phyloP scores from a whole-genome alignment of 1,139 yeast genomes.

The Yamadazyma pseudoaaseri region DNA sequence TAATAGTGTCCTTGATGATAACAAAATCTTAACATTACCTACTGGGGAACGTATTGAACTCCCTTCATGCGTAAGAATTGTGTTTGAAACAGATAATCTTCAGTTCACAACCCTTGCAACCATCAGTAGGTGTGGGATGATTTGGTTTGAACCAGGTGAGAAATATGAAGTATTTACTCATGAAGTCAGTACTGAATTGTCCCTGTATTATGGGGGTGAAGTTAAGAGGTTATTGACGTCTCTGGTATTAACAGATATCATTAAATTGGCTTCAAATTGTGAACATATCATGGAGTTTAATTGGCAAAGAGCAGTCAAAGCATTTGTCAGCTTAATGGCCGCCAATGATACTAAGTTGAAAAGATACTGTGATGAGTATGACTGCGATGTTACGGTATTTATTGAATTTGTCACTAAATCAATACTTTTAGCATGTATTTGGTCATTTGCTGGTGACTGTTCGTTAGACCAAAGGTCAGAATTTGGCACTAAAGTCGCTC shows the following conservation, averaged over 20 bases:
- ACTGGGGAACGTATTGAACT: conserved; percentile 81
- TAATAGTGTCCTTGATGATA: conserved; percentile 90
- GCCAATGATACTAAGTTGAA: conserved; percentile 23
- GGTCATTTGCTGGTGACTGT: conserved; percentile 75
- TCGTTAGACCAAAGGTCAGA: conserved; percentile 32
- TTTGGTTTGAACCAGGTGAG: conserved; percentile 55
- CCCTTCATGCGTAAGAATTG: conserved; percentile 60
- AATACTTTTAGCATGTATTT: conserved; percentile 46
- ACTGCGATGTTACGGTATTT: conserved; percentile 1
- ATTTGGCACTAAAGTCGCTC: conserved; percentile 29
- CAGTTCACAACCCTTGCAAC: conserved; percentile 84
- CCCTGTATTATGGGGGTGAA: background rate
- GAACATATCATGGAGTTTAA: conserved; percentile 58
- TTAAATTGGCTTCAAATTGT: conserved; percentile 9
- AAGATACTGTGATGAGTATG: conserved; percentile 11
- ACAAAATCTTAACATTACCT: conserved; percentile 75
- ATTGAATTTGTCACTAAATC: conserved; percentile 35
- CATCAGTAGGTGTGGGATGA: conserved; percentile 88
- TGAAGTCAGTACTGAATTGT: conserved; percentile 5
- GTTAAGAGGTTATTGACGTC: background rate
- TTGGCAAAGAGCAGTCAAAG: conserved; percentile 34
- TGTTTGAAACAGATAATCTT: conserved; percentile 77
- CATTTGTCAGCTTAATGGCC: conserved; percentile 30
- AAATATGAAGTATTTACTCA: conserved; percentile 18
- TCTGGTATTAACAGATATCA: background rate